Evolutionary conservation across 2,329 filamentous ascomycete species (phyloP), one percentile per base, ranked within the genome.

Genomic region (Seiridium unicorne): DNA sequence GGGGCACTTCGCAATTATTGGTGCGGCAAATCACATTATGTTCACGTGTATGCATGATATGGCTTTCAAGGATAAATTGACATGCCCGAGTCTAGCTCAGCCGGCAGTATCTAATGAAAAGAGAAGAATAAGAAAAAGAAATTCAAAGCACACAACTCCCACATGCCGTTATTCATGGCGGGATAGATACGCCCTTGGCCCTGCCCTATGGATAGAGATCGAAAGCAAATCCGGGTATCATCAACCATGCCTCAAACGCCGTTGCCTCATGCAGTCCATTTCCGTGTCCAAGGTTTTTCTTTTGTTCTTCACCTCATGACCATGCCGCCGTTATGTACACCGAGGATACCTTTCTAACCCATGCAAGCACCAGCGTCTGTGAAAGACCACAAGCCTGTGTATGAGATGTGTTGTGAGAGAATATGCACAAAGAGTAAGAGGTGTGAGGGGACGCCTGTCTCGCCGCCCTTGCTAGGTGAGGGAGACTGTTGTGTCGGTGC

Each of bases 31-130:
- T 26, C 18, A 26, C 18, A 35, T 53, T 1, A 2, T 11, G 10
- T 13, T 38, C 31, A 36, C 49, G 36, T 35, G 13, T 4, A 36
- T 10, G 34, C 31, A 35, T n/a, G 2, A 53, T 53, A 4, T n/a
- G 11, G 11, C 44, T 42, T 55, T 9, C 11, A 34, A 11, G 26
- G 26, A 35, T 57, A 18, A 13, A 48, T 26, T 57, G 55, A 40
- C 36, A 32, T 51, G 46, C 57, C 57, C 47, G 57, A 59, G 57
- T 46, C 57, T 59, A 59, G 57, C 57, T 59, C 57, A 32, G 47
- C 26, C 57, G 38, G 57, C 57, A 46, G 31, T 58, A 58, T 51
- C 44, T 51, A 36, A 7, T 18, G 5, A 55, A 48, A 38, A 44
- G 35, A n/a, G 31, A 53, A 35, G 35, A 36, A 38, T 32, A 3